A percentile compares a stretch with the other conserved stretches of the same genome.
phyloP scores from a whole-genome alignment of 108 stramenopile genomes.

The Nitzschia sp. region DNA sequence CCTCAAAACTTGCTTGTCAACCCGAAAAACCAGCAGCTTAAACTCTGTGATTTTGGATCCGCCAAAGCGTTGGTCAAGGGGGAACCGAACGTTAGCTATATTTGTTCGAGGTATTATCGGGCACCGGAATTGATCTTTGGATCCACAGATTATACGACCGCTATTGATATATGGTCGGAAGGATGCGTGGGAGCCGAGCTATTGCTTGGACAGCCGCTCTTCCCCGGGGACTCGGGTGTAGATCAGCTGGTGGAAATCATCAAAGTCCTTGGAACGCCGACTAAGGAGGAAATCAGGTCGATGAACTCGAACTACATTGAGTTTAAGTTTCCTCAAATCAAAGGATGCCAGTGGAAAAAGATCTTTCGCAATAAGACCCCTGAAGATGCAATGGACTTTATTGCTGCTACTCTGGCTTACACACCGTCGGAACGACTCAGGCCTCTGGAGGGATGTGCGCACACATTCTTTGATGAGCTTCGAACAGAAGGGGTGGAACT shows the following conservation, averaged over 20 bases:
- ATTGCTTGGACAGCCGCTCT: slow-evolving; percentile 95
- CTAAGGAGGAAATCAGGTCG: slow-evolving; percentile 92
- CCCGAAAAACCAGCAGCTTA: slow-evolving; percentile 91
- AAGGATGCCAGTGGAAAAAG: slow-evolving; percentile 95
- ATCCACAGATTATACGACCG: slow-evolving; percentile 96
- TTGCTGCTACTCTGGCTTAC: slow-evolving; percentile 90
- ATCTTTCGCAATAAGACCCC: slow-evolving; percentile 93
- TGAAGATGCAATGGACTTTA: slow-evolving; percentile 93
- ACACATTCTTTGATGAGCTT: slow-evolving; percentile 96
- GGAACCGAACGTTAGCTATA: slow-evolving; percentile 97
- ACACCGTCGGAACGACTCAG: slow-evolving; percentile 84
- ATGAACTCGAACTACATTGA: slow-evolving; percentile 99
- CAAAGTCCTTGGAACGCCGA: slow-evolving; percentile 98
- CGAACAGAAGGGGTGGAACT: slow-evolving; percentile 67
- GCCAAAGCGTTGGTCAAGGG: slow-evolving; percentile 95
- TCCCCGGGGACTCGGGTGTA: slow-evolving; percentile 97
- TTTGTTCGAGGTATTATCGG: slow-evolving; percentile 97
- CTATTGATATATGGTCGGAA: slow-evolving; percentile 92
- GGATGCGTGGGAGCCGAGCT: slow-evolving; percentile 99
- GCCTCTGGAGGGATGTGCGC: slow-evolving; percentile 92
- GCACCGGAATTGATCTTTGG: slow-evolving; percentile 99
- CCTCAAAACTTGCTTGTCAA: slow-evolving; percentile 98
- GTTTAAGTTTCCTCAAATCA: slow-evolving; percentile 99
- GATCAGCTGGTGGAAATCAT: slow-evolving; percentile 99
- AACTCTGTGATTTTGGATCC: slow-evolving; percentile 98